phyloP scores from a whole-genome alignment of 2,329 filamentous ascomycete species.

The Neophaeococcomyces aloes region DNA sequence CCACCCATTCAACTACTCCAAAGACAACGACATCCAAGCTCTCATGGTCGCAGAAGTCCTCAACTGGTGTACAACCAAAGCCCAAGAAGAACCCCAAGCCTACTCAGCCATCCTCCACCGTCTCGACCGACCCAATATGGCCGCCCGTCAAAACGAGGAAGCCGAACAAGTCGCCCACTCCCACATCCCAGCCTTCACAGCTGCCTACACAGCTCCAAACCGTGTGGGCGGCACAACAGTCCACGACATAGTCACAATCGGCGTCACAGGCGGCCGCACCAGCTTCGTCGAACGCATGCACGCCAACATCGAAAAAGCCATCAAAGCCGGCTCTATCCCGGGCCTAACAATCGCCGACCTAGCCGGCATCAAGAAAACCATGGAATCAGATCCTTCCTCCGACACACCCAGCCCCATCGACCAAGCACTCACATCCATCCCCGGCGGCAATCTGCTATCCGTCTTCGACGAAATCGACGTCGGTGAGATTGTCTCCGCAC shows the following conservation, averaged over 20 bases:
- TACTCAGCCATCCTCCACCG: neutral
- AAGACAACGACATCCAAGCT: constrained; percentile 5
- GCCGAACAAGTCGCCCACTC: neutral
- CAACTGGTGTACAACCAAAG: constrained; percentile 2
- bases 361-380: constrained; percentile 2
- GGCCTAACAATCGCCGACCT: constrained; percentile 2
- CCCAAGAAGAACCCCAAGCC: neutral
- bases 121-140: constrained; percentile 1
- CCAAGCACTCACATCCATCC: neutral
- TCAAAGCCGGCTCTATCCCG: neutral
- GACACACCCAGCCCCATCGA: constrained; percentile 4
- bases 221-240: constrained; percentile 2
- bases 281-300: neutral
- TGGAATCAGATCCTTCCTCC: constrained; percentile 2
- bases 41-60: constrained; percentile 8
- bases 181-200: constrained; percentile 4
- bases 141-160: constrained; percentile 1
- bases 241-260: constrained; percentile 3
- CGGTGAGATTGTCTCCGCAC: constrained; percentile 2
- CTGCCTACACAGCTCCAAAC: neutral
- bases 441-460: neutral
- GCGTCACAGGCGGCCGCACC: neutral
- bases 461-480: constrained; percentile 6
- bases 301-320: constrained; percentile 1
- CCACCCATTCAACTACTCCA: constrained; percentile 6